Evolutionary conservation across 495 filamentous ascomycete genomes (phyloP).

Genomic region (Gamarada debralockiae): DNA sequence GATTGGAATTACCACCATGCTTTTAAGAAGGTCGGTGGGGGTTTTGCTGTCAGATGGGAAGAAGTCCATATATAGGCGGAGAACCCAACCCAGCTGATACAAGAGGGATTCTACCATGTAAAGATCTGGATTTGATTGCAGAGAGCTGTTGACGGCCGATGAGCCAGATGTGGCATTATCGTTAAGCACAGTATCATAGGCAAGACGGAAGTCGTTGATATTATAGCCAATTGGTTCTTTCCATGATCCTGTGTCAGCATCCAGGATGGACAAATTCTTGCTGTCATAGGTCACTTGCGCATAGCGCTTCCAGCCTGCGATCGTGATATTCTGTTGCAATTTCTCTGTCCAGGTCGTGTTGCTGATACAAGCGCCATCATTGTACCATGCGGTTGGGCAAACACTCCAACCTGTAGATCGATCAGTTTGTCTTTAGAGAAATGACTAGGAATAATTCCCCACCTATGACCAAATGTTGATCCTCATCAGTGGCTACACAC

Average conservation of each 20-base stretch:
- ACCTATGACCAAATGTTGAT: too few species aligned
- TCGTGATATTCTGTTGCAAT: not conserved
- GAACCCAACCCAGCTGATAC: too few species aligned
- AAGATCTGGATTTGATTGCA: too few species aligned
- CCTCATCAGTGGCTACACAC: too few species aligned
- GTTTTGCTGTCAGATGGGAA: too few species aligned
- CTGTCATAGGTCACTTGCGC: not conserved
- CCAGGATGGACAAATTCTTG: not conserved
- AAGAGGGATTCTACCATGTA: too few species aligned
- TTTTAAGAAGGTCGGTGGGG: too few species aligned
- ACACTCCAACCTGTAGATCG: not conserved
- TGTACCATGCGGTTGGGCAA: not conserved
- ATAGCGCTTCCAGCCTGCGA: not conserved
- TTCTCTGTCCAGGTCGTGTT: not conserved
- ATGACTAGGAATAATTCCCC: not conserved
- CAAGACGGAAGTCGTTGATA: not conserved
- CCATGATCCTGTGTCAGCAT: not conserved
- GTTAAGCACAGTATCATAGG: not conserved
- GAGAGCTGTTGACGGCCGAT: too few species aligned
- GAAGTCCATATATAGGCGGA: too few species aligned
- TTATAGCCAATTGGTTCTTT: not conserved
- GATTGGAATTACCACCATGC: too few species aligned
- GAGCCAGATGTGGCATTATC: not conserved
- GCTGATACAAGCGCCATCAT: not conserved
- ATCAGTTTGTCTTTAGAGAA: not conserved